Conservation (phyloP, 2,329 filamentous ascomycete genomes). For the Ascochyta pisi region DNA sequence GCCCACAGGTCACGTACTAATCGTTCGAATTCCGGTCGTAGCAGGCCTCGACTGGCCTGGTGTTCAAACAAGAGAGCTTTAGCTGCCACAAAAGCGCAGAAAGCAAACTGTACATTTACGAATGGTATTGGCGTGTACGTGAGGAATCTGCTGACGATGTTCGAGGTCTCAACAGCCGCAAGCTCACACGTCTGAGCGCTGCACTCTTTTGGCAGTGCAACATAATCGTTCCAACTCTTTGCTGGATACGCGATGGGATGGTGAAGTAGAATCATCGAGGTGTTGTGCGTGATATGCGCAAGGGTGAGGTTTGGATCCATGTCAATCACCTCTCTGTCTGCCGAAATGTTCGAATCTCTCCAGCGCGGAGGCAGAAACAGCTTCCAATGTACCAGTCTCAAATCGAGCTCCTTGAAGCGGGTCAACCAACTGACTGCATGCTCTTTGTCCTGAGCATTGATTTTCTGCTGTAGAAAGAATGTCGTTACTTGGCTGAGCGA, state of each 20-base stretch:
- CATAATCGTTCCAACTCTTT: constrained; percentile 39
- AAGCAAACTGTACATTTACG: constrained; percentile 45
- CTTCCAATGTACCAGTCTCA: constrained; percentile 46
- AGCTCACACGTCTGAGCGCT: constrained; percentile 44
- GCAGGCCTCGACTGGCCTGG: constrained; percentile 23
- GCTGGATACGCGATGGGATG: constrained; percentile 42
- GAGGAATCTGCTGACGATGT: constrained; percentile 44
- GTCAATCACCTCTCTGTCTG: constrained; percentile 34
- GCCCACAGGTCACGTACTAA: constrained; percentile 36
- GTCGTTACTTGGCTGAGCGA: constrained; percentile 45
- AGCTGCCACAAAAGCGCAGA: constrained; percentile 43
- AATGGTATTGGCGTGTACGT: constrained; percentile 38
- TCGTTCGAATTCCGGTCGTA: constrained; percentile 35
- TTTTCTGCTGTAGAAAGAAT: constrained; percentile 43
- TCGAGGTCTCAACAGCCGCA: constrained; percentile 42
- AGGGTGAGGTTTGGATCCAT: constrained; percentile 47
- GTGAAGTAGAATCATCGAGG: constrained; percentile 46
- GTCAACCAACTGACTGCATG: constrained; percentile 45
- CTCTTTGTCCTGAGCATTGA: constrained; percentile 46
- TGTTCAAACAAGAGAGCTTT: constrained; percentile 42
- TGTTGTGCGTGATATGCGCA: constrained; percentile 46
- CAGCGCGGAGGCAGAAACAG: constrained; percentile 43
- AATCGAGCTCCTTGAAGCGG: constrained; percentile 44
- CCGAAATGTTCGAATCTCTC: constrained; percentile 45
- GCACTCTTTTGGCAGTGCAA: constrained; percentile 43